phyloP scores from a whole-genome alignment of 345 rosid genomes.

The Linum lewisii region DNA sequence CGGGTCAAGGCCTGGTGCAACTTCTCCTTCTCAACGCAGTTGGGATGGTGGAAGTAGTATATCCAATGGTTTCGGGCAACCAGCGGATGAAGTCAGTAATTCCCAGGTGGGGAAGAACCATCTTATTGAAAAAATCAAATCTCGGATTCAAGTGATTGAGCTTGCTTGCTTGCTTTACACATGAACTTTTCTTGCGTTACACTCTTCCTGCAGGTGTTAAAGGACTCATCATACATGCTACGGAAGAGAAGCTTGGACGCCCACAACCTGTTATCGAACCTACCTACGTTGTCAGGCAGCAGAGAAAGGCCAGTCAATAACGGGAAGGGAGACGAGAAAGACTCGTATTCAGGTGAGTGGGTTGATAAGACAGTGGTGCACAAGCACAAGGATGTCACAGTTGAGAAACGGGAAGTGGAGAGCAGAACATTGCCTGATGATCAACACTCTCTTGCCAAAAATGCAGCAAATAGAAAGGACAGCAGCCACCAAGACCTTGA shows the following conservation, averaged over 20 bases:
- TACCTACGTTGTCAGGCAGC: conserved; percentile 14
- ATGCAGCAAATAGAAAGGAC: conserved; percentile 29
- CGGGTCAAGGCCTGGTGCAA: conserved; percentile 9
- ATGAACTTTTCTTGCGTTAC: too few relatives aligned
- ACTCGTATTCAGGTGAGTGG: conserved; percentile 17
- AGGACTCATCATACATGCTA: neutral
- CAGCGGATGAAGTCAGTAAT: conserved; percentile 6
- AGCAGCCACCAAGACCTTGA: conserved; percentile 25
- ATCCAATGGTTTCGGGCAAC: conserved; percentile 7
- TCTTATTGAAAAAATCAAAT: too few relatives aligned
- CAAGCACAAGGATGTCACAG: too few relatives aligned
- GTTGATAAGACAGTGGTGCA: conserved; percentile 24
- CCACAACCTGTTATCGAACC: conserved; percentile 9
- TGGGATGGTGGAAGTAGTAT: conserved; percentile 13
- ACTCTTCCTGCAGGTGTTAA: conserved; percentile 13
- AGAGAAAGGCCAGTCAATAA: conserved; percentile 4
- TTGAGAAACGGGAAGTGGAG: conserved; percentile 29
- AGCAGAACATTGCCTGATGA: conserved; percentile 30
- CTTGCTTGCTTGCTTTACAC: neutral
- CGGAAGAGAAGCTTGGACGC: conserved; percentile 24
- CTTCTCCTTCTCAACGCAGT: conserved; percentile 14
- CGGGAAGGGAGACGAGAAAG: conserved; percentile 23
- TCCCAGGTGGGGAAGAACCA: conserved; percentile 7
- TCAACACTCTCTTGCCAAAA: conserved; percentile 11
- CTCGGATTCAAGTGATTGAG: too few relatives aligned